Conservation (phyloP, 1,284 basidiomycete genomes). For the Cutaneotrichosporon curvatum region DNA sequence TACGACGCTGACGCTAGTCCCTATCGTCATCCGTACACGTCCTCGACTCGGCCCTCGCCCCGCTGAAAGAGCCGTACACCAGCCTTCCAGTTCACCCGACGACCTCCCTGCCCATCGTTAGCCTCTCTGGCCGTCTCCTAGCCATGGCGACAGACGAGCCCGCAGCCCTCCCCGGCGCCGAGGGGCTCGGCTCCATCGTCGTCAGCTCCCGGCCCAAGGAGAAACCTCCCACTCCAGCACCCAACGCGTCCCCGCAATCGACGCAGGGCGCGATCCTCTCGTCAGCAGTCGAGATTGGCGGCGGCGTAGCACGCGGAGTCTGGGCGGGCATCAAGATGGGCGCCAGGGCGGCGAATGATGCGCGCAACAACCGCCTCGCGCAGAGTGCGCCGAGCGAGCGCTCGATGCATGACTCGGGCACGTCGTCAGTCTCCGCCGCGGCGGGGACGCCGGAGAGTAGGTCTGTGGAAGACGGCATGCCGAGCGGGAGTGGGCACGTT, state of each 20-base stretch:
- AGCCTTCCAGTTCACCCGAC: slow-evolving; percentile 4
- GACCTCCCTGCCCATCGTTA: slow-evolving; percentile 22
- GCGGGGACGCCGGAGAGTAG: slow-evolving; percentile 8
- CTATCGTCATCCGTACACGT: no score
- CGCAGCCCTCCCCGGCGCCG: slow-evolving; percentile 22
- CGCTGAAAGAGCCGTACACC: no score
- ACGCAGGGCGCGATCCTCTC: slow-evolving; percentile 26
- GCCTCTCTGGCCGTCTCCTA: slow-evolving; percentile 31
- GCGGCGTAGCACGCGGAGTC: slow-evolving; percentile 39
- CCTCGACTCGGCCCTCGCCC: no score
- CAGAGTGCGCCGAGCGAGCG: slow-evolving; percentile 31
- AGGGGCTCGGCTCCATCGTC: slow-evolving; percentile 32
- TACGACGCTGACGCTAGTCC: slow-evolving; percentile 15
- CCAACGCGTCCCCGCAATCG: slow-evolving; percentile 1
- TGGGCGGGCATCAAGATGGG: slow-evolving; percentile 43
- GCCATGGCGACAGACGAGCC: slow-evolving; percentile 27
- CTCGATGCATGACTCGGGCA: slow-evolving; percentile 7
- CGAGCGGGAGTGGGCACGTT: neutral
- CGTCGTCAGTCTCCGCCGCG: no score
- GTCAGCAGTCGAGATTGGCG: slow-evolving; percentile 39
- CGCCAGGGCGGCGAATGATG: slow-evolving; percentile 28
- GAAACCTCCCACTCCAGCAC: neutral
- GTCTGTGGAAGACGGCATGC: slow-evolving; percentile 9
- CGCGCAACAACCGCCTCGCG: slow-evolving; percentile 26
- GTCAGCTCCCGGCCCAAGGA: neutral